These are phyloP conservation scores for Neurospora africana DNA, from an alignment of 495 filamentous ascomycete species.

Conservation along the genomic window DNA sequence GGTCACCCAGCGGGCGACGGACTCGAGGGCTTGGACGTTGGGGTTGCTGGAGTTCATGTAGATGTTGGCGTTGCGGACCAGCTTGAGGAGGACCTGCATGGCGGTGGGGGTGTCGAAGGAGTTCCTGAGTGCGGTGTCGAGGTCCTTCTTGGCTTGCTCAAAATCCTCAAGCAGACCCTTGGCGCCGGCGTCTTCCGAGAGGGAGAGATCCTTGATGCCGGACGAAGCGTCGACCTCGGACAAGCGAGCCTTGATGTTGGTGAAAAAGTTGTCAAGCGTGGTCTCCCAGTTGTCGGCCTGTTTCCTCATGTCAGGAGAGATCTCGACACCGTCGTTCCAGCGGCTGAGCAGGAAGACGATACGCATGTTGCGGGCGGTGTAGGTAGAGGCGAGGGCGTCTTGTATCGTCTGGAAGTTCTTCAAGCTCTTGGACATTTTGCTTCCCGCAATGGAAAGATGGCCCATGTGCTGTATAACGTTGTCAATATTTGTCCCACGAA, in stretches of 20 bases:
- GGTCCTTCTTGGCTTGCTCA: conserved; percentile 50
- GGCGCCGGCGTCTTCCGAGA: conserved; percentile 17
- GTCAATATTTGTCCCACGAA: too few relatives aligned
- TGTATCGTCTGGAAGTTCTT: conserved; percentile 98
- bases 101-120: conserved; percentile 79
- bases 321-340: conserved; percentile 89
- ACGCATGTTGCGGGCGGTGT: conserved; percentile 69
- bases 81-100: conserved; percentile 61
- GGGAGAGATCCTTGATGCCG: conserved; percentile 35
- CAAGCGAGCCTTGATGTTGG: conserved; percentile 56
- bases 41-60: conserved; percentile 48
- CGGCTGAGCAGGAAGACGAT: conserved; percentile 80
- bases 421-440: conserved; percentile 89
- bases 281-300: conserved; percentile 70
- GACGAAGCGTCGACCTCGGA: conserved; percentile 29
- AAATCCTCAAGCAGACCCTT: conserved; percentile 34
- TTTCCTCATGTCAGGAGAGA: conserved; percentile 69
- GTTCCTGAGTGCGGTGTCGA: conserved; percentile 63
- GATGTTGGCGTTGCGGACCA: conserved; percentile 66
- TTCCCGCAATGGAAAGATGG: conserved; percentile 78
- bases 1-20: conserved; percentile 70
- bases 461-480: conserved; percentile 83
- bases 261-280: conserved; percentile 84
- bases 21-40: conserved; percentile 43
- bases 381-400: conserved; percentile 63